phyloP scores from a whole-genome alignment of 345 rosid species.

The Brassica carinata region DNA sequence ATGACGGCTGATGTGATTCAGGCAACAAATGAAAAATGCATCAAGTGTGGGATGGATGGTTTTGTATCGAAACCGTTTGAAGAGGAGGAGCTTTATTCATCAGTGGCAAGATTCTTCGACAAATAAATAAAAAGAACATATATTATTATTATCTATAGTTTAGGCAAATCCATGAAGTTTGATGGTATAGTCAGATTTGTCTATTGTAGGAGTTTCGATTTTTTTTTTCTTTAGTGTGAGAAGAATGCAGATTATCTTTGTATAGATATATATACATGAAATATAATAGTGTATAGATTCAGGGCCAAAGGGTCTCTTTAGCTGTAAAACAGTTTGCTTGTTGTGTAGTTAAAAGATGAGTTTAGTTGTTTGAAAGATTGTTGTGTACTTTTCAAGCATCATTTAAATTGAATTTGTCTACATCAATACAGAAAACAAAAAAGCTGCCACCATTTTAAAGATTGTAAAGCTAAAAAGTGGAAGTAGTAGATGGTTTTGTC shows the following conservation, averaged over 20 bases:
- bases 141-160: not conserved
- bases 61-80: slow-evolving; percentile 85
- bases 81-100: slow-evolving; percentile 75
- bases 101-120: slow-evolving; percentile 69
- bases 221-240: not conserved
- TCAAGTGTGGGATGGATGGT: slow-evolving; percentile 88
- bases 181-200: not conserved
- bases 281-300: not conserved
- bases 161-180: not conserved
- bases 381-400: not conserved
- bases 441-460: not conserved
- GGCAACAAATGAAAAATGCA: slow-evolving; percentile 71
- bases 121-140: not conserved
- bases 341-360: not conserved
- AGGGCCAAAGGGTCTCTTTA: not conserved
- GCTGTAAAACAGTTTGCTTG: not conserved
- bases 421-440: not conserved
- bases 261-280: not conserved
- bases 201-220: not conserved
- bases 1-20: slow-evolving; percentile 96
- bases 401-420: not conserved
- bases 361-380: not conserved
- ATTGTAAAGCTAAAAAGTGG: slow-evolving; percentile 14
- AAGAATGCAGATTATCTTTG: not conserved
- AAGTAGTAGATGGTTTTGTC: slow-evolving; percentile 23